A percentile compares a stretch with the other conserved stretches of the same genome.
Conservation (phyloP, 2,329 filamentous ascomycete genomes). For the Thielaviopsis euricoi region DNA sequence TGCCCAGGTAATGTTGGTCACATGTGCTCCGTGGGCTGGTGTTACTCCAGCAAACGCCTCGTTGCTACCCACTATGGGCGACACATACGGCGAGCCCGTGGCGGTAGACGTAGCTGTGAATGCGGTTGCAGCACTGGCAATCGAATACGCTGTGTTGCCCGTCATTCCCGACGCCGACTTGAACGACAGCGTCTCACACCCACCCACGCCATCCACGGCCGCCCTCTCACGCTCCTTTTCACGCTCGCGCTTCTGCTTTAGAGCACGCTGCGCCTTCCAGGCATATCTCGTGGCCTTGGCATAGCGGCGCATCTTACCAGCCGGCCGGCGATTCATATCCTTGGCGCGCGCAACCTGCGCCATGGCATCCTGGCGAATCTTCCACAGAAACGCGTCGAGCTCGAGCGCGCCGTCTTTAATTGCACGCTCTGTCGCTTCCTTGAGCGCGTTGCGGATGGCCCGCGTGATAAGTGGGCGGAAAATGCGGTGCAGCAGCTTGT, state of each 20-base stretch:
- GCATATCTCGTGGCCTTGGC: conserved; percentile 22
- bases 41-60: neutral
- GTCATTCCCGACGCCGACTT: neutral
- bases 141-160: neutral
- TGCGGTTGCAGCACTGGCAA: neutral
- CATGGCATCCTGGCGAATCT: conserved; percentile 71
- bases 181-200: neutral
- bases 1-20: conserved; percentile 66
- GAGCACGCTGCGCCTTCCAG: conserved; percentile 1
- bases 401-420: conserved; percentile 70
- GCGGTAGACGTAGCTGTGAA: neutral
- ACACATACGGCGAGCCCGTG: neutral
- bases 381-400: conserved; percentile 54
- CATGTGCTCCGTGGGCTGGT: too few relatives aligned
- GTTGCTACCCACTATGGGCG: neutral
- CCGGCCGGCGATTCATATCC: conserved; percentile 44
- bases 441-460: conserved; percentile 65
- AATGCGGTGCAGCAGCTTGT: conserved; percentile 76
- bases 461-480: conserved; percentile 80
- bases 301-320: conserved; percentile 81
- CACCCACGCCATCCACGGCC: neutral
- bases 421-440: conserved; percentile 78
- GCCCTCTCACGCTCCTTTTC: neutral
- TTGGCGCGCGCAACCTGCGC: conserved; percentile 48
- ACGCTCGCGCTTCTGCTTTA: neutral